A percentile compares a stretch with the other conserved stretches of the same genome.
Evolutionary conservation across 192 early-diverging fungal genomes (phyloP).

Genomic region (Coemansia sp.): DNA sequence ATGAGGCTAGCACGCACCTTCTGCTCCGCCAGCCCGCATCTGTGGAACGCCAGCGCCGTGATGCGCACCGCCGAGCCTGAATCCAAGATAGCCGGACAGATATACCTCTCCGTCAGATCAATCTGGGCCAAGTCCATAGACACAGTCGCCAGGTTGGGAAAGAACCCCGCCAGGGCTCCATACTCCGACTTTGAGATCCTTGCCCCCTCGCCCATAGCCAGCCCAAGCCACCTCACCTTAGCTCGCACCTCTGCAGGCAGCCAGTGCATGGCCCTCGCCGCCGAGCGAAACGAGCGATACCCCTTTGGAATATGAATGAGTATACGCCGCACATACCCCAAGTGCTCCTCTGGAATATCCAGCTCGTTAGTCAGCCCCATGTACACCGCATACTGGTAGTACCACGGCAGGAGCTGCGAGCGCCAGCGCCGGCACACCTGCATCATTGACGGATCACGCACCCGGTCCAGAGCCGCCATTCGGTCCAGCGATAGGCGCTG

Average conservation of each 20-base stretch:
- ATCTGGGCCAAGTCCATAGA: conserved; percentile 10
- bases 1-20: conserved; percentile 3
- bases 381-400: conserved; percentile 20
- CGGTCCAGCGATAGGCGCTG: not conserved
- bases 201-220: conserved; percentile 14
- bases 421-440: conserved; percentile 18
- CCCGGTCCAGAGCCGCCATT: not conserved
- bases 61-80: not conserved
- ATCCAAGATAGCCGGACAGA: conserved; percentile 4
- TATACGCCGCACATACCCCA: conserved; percentile 7
- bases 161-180: conserved; percentile 21
- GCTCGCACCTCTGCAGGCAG: conserved; percentile 16
- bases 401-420: conserved; percentile 1
- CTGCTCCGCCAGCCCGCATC: not conserved
- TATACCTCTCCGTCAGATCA: not conserved
- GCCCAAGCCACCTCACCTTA: conserved; percentile 15
- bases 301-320: conserved; percentile 12
- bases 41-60: conserved; percentile 9
- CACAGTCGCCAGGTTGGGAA: conserved; percentile 10
- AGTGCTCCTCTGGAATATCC: not conserved
- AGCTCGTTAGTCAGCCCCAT: conserved; percentile 3
- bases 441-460: conserved; percentile 3
- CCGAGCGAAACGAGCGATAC: conserved; percentile 20
- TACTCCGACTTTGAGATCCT: conserved; percentile 26
- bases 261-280: conserved; percentile 14